A percentile compares a stretch with the other conserved stretches of the same genome.
phyloP scores from a whole-genome alignment of 352 stramenopile genomes.

The Phytophthora idaei region DNA sequence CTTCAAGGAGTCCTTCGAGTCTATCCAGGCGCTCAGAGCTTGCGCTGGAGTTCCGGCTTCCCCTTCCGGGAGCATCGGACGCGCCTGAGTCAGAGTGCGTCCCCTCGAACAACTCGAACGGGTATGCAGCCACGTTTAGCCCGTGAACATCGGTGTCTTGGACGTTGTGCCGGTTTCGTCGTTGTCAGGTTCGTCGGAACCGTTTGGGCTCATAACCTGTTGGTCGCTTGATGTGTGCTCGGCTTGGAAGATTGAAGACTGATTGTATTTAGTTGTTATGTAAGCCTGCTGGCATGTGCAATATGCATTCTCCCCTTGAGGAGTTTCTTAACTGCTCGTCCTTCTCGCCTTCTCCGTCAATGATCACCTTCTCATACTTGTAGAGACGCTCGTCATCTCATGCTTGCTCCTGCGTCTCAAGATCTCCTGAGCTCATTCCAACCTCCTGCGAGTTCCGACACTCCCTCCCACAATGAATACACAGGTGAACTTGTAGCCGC shows the following conservation, averaged over 20 bases:
- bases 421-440: too few relatives aligned
- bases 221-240: background rate
- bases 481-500: too few relatives aligned
- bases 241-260: background rate
- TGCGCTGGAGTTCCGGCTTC: background rate
- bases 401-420: too few relatives aligned
- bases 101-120: constrained; percentile 1
- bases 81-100: background rate
- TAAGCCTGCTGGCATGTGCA: background rate
- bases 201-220: background rate
- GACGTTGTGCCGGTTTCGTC: background rate
- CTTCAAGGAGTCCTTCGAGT: background rate
- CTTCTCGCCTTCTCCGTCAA: too few relatives aligned
- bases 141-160: background rate
- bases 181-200: background rate
- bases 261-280: background rate
- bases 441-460: too few relatives aligned
- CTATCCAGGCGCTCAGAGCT: background rate
- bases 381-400: too few relatives aligned
- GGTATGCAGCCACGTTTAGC: background rate
- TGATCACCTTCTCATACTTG: too few relatives aligned
- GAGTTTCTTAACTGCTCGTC: background rate
- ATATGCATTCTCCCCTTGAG: background rate
- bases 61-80: background rate
- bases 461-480: too few relatives aligned